Percentiles rank a stretch among this genome's conserved stretches.
Evolutionary conservation across 148 eudicot species (phyloP).

Genomic region (Polygonum maritimum): DNA sequence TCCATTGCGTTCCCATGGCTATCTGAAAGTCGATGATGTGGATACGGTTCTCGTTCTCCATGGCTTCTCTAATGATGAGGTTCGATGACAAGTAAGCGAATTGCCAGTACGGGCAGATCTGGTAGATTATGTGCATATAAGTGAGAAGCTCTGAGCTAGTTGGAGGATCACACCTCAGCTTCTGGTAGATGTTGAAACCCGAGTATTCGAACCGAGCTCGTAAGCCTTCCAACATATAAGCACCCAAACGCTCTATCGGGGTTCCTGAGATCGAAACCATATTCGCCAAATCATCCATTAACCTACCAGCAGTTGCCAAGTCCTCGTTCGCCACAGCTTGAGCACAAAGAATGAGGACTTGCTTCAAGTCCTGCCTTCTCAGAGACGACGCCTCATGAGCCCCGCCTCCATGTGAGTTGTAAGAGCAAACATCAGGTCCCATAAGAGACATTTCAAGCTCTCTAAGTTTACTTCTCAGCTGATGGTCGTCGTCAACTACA

Average conservation of each 20-base stretch:
- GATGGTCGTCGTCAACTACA: constrained; percentile 39
- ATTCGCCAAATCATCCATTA: constrained; percentile 47
- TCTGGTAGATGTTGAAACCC: constrained; percentile 66
- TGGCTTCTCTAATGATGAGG: constrained; percentile 48
- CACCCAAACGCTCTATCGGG: constrained; percentile 69
- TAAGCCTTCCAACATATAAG: constrained; percentile 85
- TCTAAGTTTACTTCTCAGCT: constrained; percentile 28
- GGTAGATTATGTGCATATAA: constrained; percentile 64
- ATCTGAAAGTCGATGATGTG: constrained; percentile 89
- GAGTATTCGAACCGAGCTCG: constrained; percentile 56
- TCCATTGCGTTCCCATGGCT: constrained; percentile 87
- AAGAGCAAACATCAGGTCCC: constrained; percentile 52
- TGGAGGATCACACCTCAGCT: constrained; percentile 69
- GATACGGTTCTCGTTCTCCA: constrained; percentile 46
- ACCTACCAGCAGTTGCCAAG: constrained; percentile 17
- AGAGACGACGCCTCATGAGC: constrained; percentile 17
- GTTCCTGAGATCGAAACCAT: constrained; percentile 74
- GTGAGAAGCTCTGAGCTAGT: constrained; percentile 62
- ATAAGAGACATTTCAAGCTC: constrained; percentile 44
- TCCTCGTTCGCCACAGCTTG: constrained; percentile 48
- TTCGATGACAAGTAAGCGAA: constrained; percentile 74
- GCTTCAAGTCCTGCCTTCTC: constrained; percentile 43
- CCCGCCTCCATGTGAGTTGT: constrained; percentile 16
- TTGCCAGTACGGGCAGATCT: constrained; percentile 59
- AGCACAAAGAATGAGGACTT: constrained; percentile 56